A percentile compares a stretch with the other conserved stretches of the same genome.
Conservation (phyloP, 805 yeast genomes). For the Starmerella vitae region DNA sequence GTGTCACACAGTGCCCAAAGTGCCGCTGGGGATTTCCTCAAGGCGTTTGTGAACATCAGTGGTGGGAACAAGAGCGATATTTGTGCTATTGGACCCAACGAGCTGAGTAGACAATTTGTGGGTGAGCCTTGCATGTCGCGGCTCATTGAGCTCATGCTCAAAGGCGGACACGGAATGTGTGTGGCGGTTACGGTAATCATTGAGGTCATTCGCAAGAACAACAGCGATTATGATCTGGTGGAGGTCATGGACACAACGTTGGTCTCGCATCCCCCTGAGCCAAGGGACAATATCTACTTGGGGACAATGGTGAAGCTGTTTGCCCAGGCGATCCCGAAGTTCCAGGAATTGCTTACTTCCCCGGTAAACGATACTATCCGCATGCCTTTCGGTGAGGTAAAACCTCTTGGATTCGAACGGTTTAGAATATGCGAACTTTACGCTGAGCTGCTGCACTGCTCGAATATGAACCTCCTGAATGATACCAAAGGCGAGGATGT, state of each 20-base stretch:
- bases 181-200: conserved; percentile 92
- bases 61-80: conserved; percentile 84
- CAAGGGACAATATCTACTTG: conserved; percentile 82
- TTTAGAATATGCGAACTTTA: conserved; percentile 83
- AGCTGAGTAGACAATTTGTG: conserved; percentile 78
- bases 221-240: conserved; percentile 84
- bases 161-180: conserved; percentile 68
- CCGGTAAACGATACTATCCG: conserved; percentile 29
- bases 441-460: conserved; percentile 90
- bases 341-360: conserved; percentile 46
- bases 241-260: conserved; percentile 71
- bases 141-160: conserved; percentile 63
- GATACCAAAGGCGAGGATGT: conserved; percentile 58
- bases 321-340: conserved; percentile 56
- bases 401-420: conserved; percentile 78
- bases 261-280: conserved; percentile 83
- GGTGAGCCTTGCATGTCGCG: conserved; percentile 53
- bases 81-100: conserved; percentile 92
- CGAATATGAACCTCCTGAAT: conserved; percentile 88
- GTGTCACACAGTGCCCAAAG: conserved; percentile 63
- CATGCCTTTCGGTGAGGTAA: conserved; percentile 54
- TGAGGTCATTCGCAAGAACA: conserved; percentile 87
- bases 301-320: conserved; percentile 75
- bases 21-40: conserved; percentile 89
- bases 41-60: conserved; percentile 85